Evolutionary conservation across 352 stramenopile species (phyloP), one percentile per base, ranked within the genome.

Genomic region (Blastocystis sp.): DNA sequence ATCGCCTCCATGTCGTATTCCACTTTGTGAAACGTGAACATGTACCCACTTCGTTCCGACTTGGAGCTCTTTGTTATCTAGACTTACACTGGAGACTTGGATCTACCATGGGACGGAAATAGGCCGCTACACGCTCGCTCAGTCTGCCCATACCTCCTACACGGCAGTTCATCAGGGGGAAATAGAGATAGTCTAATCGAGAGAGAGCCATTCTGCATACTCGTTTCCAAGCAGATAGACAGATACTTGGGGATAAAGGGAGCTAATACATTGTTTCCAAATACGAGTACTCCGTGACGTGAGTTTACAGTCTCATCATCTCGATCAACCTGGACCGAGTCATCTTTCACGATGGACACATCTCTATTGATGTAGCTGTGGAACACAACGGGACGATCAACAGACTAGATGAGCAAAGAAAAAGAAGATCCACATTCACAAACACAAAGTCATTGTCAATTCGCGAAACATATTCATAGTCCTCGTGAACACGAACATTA

Each of bases 171-270:
- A 79, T 79, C 11, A 79, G 23, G n/a, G 68, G 68, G 68, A 79
- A 79, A 34, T 79, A 79, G 7, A 79, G 68, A 34, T 9, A 29
- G 11, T 79, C 68, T 79, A 79, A 7, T 62, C 20, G 37, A 15
- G 8, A 79, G 54, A 13, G 13, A 76, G 26, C 18, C 37, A 79
- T 15, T 20, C 9, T 4, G 1, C 11, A 9, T 26, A 79, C 68
- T 56, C 7, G 68, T 62, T 39, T 79, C 68, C n/a, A 79, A 43
- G 26, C 47, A 29, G 5, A 79, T 79, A 43, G 68, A 79, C 6
- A 79, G 50, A 59, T 79, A 79, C 41, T 79, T 79, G 37, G 68
- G 68, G 47, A 79, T 61, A 47, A 79, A 79, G 2, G 68, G 68
- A 11, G 47, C 29, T 20, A 26, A 9, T 11, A 79, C n/a, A 79